Base-by-base conservation (phyloP, 371 early-diverging fungal genomes). In the Syncephalastrum sp. region DNA sequence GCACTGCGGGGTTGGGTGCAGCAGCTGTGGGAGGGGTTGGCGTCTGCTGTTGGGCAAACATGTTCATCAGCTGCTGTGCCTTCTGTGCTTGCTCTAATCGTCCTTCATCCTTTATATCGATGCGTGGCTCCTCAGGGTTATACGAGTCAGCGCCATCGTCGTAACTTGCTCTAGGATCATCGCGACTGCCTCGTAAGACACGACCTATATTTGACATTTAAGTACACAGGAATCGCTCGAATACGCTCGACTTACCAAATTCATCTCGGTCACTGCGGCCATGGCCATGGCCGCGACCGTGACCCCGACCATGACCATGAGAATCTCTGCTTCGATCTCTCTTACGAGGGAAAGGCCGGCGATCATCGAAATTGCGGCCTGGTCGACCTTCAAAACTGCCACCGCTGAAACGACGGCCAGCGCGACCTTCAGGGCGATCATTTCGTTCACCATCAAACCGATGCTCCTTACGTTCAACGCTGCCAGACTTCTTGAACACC, bases 71-170 rank as follows among this genome's bases (percentile, higher is more conserved):
- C 67, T 69, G 59, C 29, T 69, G 69, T 46, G 65, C 69, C 42
- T 69, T 65, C 46, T 69, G 65, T 5, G 65, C 69, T 50, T 69
- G 59, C 50, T 69, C 69, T 45, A 65, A 45, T 10, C 65, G 61
- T 21, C 61, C 47, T 33, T 25, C 17, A 19, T 60, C 52, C 49
- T 51, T 27, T 4, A 38, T 33, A 29, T 38, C 51, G 38, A 4
- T 19, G 17, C 23, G 27, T 8, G 50, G 50, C 15, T 38, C 16
- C 25, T 51, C 51, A 51, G 25, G 51, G 3, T 51, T 51, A 5
- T 51, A 19, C n/a, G 45, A 23, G 56, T 17, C 52, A 57, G 23
- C 23, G 42, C 15, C 8, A 8, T 55, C 46, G 10, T 47, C 33
- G 47, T 42, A 47, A 27, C 54, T 52, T 45, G 48, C 29, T 24